Base-by-base conservation (phyloP, 352 stramenopile genomes). In the Peronosclerospora sorghi region DNA sequence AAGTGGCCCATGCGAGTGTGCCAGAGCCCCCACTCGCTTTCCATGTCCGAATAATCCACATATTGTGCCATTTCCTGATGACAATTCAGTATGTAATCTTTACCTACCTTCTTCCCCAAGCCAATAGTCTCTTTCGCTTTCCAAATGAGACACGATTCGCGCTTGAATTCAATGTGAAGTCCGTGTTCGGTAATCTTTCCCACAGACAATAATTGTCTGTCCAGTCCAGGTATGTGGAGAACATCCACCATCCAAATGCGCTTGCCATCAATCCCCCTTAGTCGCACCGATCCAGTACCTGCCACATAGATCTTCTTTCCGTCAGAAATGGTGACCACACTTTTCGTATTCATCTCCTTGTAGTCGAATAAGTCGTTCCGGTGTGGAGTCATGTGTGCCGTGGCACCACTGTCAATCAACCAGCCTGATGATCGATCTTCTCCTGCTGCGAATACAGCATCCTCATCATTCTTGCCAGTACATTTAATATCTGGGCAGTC, bases 381-480 rank as follows among this genome's bases (percentile, higher is more conserved):
- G 20, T 37, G 26, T 17, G 32, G 13, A 2, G 49, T 45, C 49
- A 57, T 57, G 27, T 51, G 49, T 3, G 36, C 36, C 17, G 41
- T 52, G n/a, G 49, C 49, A 27, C 49, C 49, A 28, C 42, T 57
- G 40, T 47, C 35, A n/a, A 57, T 32, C 26, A 57, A 35, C 43
- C 42, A 58, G 14, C 19, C 36, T 4, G 28, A 18, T 12, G 17
- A 28, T 13, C 1, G 50, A 48, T 19, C 14, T 15, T 36, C 30
- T 2, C 13, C 30, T 10, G 8, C 30, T 4, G 26, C 43, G 14
- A 50, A 50, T 2, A 50, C 43, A 13, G 24, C 32, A 8, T 43
- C 24, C 2, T 43, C 35, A 15, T 15, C 8, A 13, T 12, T 15
- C 28, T 34, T 17, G 28, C 26, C 26, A 30, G 10, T 6, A 10